Percentiles rank a stretch among this genome's conserved stretches.
phyloP scores from a whole-genome alignment of 129 eudicot species.

The Flaveria ramosissima region DNA sequence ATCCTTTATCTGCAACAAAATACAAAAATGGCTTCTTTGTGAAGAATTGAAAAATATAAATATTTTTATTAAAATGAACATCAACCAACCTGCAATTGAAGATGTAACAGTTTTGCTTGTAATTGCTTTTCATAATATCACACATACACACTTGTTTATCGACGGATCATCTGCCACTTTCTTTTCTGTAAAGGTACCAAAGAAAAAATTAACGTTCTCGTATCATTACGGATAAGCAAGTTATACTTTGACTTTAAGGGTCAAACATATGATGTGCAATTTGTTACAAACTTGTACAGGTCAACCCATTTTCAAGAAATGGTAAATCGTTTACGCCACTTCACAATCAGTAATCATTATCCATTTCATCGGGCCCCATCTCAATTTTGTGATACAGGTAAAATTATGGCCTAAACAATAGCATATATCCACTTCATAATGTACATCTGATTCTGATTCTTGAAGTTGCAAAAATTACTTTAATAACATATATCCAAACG shows the following conservation, averaged over 20 bases:
- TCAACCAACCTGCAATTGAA: slow-evolving; percentile 36
- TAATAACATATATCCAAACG: not conserved
- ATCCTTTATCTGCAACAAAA: slow-evolving; percentile 32
- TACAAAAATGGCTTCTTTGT: not conserved
- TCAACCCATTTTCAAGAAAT: not conserved
- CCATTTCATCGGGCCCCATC: not conserved
- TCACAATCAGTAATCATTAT: not conserved
- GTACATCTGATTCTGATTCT: not conserved
- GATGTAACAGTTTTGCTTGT: slow-evolving; percentile 10
- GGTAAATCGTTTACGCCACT: not conserved
- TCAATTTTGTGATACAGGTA: not conserved
- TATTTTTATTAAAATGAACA: not conserved
- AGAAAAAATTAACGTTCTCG: not conserved
- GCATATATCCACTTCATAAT: not conserved
- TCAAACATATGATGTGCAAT: not conserved
- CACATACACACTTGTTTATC: slow-evolving; percentile 72
- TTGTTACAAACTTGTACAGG: not conserved
- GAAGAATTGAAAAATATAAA: not conserved
- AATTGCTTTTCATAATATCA: slow-evolving; percentile 57
- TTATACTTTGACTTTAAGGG: slow-evolving; percentile 8
- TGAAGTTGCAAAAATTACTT: slow-evolving; percentile 5
- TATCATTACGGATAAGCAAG: not conserved
- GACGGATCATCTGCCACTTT: slow-evolving; percentile 49
- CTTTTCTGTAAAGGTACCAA: slow-evolving; percentile 50
- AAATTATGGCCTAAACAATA: slow-evolving; percentile 1